Percentiles rank a stretch among this genome's conserved stretches.
Conservation (phyloP, 176 grass and related monocot genomes). For the Oryza nivara region DNA sequence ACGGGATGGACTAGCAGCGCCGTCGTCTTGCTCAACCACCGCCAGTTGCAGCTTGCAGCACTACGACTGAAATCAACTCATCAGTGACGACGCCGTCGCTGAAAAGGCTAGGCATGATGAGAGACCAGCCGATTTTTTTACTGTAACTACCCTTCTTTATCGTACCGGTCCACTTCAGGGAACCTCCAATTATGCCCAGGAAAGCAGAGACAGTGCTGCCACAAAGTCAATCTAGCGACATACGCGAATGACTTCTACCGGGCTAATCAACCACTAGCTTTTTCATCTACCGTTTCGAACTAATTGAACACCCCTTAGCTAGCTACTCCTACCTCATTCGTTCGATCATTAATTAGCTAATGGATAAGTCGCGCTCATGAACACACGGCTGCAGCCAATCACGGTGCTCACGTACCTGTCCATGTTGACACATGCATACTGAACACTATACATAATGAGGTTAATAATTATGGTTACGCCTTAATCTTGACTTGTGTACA, state of each 20-base stretch:
- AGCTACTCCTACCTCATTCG: background rate
- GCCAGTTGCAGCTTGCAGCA: conserved; percentile 3
- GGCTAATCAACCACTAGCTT: background rate
- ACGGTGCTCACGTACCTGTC: background rate
- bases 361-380: background rate
- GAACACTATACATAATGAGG: background rate
- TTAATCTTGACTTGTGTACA: too few relatives aligned
- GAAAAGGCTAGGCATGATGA: background rate
- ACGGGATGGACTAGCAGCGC: conserved; percentile 2
- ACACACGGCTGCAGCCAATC: background rate
- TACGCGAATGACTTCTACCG: background rate
- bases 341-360: background rate
- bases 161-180: background rate
- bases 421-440: background rate
- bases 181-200: background rate
- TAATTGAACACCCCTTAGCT: background rate
- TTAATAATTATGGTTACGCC: background rate
- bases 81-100: conserved; percentile 17
- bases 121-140: conserved; percentile 4
- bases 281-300: background rate
- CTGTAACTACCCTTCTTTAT: background rate
- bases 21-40: conserved; percentile 20
- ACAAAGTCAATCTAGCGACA: conserved; percentile 51
- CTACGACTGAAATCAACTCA: conserved; percentile 40
- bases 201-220: background rate